Evolutionary conservation across 768 basidiomycete genomes (phyloP), one percentile per base, ranked within the genome.

Genomic region (Cystofilobasidium macerans): DNA sequence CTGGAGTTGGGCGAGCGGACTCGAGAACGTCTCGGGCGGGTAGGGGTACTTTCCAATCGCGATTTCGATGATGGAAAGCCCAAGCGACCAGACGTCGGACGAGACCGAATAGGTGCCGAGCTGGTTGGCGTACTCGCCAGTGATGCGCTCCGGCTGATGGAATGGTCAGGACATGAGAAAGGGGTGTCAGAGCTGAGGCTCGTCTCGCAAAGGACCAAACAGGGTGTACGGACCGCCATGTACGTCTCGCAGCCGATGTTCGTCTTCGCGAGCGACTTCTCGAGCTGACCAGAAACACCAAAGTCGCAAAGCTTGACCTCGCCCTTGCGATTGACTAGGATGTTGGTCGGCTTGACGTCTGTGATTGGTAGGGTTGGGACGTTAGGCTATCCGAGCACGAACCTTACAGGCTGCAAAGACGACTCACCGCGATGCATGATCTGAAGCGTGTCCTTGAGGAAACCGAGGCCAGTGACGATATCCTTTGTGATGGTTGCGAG

Each of bases 211-310:
- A 57, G 32, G 38, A 11, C 24, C 16, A 33, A 13, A 8, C n/a
- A 45, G 14, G 13, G 32, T 20, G 38, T 59, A 81, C 86, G 75
- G 76, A 91, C 91, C 57, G 94, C 94, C 92, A 99, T 98, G 76
- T 99, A 99, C 68, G 85, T 87, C 76, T 99, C 95, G 75, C 95
- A 99, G 9, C 95, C 95, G 43, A 99, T 97, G 72, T 98, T 98
- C 8, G 95, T 99, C 78, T 93, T 94, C 22, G 95, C 95, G 26
- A 99, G 80, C 64, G 86, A 88, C 75, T 91, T 90, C 77, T 99
- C 94, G 43, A 99, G 83, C 74, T 99, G 93, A 8, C 94, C 94
- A 12, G 92, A 95, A 0, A 98, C 91, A n/a, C 95, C 95, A 75
- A 99, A 99, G 75, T 99, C 95, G 74, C 92, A 95, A 1, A 99